These are phyloP conservation scores for Brassica cretica DNA, from an alignment of 345 rosid genomes.

Conservation along the genomic window DNA sequence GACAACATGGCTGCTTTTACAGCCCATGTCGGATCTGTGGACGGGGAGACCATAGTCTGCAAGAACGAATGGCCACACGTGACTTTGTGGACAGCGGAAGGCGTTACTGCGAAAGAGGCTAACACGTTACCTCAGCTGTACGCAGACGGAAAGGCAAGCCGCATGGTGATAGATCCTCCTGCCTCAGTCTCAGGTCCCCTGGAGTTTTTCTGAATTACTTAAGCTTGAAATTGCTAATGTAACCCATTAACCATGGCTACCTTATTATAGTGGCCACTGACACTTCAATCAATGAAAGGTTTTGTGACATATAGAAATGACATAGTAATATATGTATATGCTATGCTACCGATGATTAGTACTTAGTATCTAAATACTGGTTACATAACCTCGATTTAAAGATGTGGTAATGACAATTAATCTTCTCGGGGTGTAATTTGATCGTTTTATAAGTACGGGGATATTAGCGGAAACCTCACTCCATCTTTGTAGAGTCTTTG, in stretches of 20 bases:
- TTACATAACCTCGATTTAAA: too few species aligned
- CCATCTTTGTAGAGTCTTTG: background rate
- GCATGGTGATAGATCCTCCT: constrained; percentile 67
- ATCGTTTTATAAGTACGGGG: background rate
- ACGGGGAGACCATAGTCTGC: constrained; percentile 57
- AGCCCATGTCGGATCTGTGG: constrained; percentile 64
- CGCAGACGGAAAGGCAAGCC: constrained; percentile 70
- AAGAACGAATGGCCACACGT: constrained; percentile 90
- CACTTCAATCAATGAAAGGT: background rate
- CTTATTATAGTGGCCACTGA: background rate
- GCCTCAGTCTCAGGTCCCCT: constrained; percentile 62
- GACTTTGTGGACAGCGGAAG: constrained; percentile 81
- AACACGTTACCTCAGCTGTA: constrained; percentile 62
- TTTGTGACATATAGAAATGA: background rate
- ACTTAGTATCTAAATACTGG: background rate
- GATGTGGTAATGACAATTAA: background rate
- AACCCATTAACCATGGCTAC: constrained; percentile 3
- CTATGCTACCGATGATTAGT: background rate
- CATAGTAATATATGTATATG: background rate
- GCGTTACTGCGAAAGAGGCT: constrained; percentile 74
- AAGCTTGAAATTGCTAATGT: constrained; percentile 19
- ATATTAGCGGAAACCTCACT: background rate
- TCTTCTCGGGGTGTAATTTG: background rate
- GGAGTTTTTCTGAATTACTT: constrained; percentile 53
- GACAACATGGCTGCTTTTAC: constrained; percentile 79